Evolutionary conservation across 345 rosid genomes (phyloP).

Genomic region (Murraya koenigii): DNA sequence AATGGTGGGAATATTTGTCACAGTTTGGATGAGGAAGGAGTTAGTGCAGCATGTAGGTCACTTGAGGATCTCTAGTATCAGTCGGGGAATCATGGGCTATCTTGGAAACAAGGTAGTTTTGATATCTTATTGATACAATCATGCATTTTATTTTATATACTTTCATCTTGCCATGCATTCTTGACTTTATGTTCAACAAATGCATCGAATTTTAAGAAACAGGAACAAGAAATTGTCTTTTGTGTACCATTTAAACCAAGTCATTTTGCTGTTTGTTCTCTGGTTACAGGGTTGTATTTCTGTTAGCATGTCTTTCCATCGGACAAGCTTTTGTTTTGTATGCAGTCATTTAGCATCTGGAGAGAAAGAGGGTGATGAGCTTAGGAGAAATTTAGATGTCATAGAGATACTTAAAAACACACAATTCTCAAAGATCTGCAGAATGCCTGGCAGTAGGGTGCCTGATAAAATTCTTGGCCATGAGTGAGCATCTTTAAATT

Average conservation of each 20-base stretch:
- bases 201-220: background rate
- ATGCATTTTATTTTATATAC: background rate
- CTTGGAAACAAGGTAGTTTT: constrained; percentile 86
- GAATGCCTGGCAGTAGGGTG: constrained; percentile 42
- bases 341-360: constrained; percentile 97
- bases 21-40: constrained; percentile 85
- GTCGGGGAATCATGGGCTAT: constrained; percentile 90
- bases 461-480: constrained; percentile 75
- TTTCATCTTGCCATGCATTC: background rate
- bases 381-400: constrained; percentile 77
- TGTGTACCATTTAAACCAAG: background rate
- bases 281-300: constrained; percentile 85
- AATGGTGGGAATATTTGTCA: constrained; percentile 95
- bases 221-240: background rate
- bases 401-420: constrained; percentile 79
- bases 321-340: constrained; percentile 82
- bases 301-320: constrained; percentile 77
- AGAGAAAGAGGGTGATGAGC: constrained; percentile 94
- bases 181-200: background rate
- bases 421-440: constrained; percentile 70
- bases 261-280: background rate
- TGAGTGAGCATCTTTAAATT: constrained; percentile 50
- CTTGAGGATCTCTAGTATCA: constrained; percentile 62
- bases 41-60: constrained; percentile 75
- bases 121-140: background rate